Conservation (phyloP, 345 rosid species). For the Eutrema japonicum region DNA sequence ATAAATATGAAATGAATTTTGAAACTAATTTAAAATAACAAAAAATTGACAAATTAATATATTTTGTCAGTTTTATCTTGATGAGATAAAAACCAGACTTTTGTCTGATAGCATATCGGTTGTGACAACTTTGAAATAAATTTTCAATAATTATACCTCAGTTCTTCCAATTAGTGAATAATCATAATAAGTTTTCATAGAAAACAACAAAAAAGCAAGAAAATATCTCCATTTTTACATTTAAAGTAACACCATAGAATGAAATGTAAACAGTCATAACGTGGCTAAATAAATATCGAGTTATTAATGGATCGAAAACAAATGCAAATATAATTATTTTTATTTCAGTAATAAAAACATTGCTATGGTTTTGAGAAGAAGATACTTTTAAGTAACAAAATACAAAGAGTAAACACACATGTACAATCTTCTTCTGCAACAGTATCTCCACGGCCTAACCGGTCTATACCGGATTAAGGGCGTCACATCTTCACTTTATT, state of each 20-base stretch:
- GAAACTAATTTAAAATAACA: no score
- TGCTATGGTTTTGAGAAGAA: background rate
- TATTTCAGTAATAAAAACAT: background rate
- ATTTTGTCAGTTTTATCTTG: no score
- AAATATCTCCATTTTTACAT: background rate
- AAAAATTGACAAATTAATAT: no score
- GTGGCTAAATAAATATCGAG: background rate
- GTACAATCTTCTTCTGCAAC: slow-evolving; percentile 13
- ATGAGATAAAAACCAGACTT: no score
- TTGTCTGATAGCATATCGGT: no score
- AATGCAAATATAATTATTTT: background rate
- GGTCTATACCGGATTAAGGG: slow-evolving; percentile 14
- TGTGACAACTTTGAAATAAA: no score
- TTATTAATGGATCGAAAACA: background rate
- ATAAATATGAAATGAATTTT: no score
- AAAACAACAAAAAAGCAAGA: no score
- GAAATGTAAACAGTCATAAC: background rate
- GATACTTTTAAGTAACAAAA: no score
- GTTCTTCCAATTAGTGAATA: no score
- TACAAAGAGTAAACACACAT: slow-evolving; percentile 16
- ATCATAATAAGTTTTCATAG: no score
- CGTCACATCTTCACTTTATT: slow-evolving; percentile 20
- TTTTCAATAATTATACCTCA: no score
- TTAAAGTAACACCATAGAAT: background rate
- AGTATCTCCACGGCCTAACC: slow-evolving; percentile 9